Base-by-base conservation (phyloP, 768 basidiomycete genomes). In the Boletus sp. region DNA sequence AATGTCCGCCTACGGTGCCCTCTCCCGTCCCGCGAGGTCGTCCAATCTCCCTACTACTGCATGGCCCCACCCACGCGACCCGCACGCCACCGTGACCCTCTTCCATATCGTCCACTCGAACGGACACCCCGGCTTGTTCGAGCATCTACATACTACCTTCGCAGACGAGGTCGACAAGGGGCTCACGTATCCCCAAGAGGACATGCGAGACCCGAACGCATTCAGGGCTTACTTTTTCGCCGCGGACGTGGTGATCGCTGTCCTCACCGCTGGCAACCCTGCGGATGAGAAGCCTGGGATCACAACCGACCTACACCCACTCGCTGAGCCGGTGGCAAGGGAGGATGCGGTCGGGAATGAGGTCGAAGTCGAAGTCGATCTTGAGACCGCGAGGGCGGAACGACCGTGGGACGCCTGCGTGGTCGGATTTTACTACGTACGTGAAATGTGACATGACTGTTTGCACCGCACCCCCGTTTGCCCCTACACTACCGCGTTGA, bases 101-200 rank as follows among this genome's bases (percentile, higher is more conserved):
- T 72, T 75, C 55, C 78, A 77, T 54, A 57, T 79, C 42, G 72
- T 5, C 10, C 41, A 47, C 21, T 8, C 15, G 29, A 21, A 49
- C 15, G 66, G 55, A 25, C 58, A 75, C 21, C 65, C 75, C 3
- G 85, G 82, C 25, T 72, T 93, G 37, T 64, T 89, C 51, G 77
- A 83, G 21, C 80, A 85, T 62, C 78, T 91, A 17, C 78, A 79
- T 57, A 37, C 54, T 32, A 73, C 83, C 25, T 95, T 96, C 69
- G 80, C 82, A n/a, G 75, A 77, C 49, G 90, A 88, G 61, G 75
- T 96, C 13, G 85, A 84, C 52, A 80, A 80, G 43, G 94, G 94
- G 1, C 63, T 74, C 57, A 92, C 93, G 8, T 96, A 95, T 70
- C 93, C 93, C 0, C 93, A 95, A 70, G 89, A 93, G 70, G 79